phyloP scores from a whole-genome alignment of 768 basidiomycete genomes.

The Russula compacta region DNA sequence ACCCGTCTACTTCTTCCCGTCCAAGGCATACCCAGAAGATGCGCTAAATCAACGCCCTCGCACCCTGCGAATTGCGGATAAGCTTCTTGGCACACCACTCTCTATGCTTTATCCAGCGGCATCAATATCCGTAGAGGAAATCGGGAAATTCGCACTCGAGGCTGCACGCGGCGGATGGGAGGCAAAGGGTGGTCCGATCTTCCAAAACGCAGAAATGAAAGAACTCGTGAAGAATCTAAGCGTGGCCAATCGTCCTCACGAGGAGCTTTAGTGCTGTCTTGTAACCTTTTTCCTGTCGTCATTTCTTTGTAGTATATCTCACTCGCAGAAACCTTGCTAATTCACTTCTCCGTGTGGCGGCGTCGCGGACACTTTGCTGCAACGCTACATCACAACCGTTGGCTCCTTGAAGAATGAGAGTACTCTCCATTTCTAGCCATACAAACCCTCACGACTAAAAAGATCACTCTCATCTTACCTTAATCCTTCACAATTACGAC shows the following conservation, averaged over 20 bases:
- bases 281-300: background rate
- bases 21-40: constrained; percentile 14
- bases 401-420: background rate
- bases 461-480: too few relatives aligned
- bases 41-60: constrained; percentile 7
- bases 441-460: background rate
- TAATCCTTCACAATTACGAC: too few relatives aligned
- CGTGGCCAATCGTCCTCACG: background rate
- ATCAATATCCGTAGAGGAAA: constrained; percentile 4
- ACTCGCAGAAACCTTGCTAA: background rate
- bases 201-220: constrained; percentile 17
- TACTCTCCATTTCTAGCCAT: background rate
- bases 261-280: background rate
- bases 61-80: constrained; percentile 1
- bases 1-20: constrained; percentile 19
- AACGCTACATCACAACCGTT: too few relatives aligned
- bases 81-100: constrained; percentile 3
- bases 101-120: constrained; percentile 1
- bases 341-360: too few relatives aligned
- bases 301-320: background rate
- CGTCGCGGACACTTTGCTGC: background rate
- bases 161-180: constrained; percentile 16
- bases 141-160: constrained; percentile 12
- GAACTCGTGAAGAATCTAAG: background rate
- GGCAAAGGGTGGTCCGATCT: constrained; percentile 2